Evolutionary conservation across 495 filamentous ascomycete genomes (phyloP), one percentile per base, ranked within the genome.

Genomic region (Diplogelasinospora grovesii): DNA sequence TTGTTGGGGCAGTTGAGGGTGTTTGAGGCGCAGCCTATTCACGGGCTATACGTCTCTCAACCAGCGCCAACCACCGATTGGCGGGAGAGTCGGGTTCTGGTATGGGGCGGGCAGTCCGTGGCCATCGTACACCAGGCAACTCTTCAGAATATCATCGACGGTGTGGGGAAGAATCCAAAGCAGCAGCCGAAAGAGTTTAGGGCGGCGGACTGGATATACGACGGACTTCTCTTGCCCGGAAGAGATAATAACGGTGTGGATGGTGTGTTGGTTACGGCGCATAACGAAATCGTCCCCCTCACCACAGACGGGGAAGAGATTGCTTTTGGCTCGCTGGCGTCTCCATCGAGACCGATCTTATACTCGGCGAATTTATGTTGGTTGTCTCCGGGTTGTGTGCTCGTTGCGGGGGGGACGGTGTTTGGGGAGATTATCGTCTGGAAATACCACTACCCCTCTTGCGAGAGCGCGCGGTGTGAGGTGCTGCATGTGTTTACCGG

Each of bases 391-490:
- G 72, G 69, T 27, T 63, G 65, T 27, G 56, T 95, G 23, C 68
- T 97, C 19, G 71, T 95, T 10, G 85, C 87, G 20, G 83, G 85
- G 2, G 92, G 92, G 1, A 96, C 93, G 0, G 88, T 86, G 0
- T 96, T 95, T 59, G 92, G 92, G 1, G 88, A 97, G 57, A 83
- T 96, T 20, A 67, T 95, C 9, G 73, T 95, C 3, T 97, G 89
- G 90, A 89, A 83, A 43, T 85, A 78, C 49, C 60, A 68, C 28
- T 48, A 71, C 5, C 35, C 44, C 8, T 20, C 27, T n/a, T n/a
- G n/a, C n/a, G n/a, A n/a, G n/a, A n/a, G n/a, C n/a, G n/a, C n/a
- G n/a, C 46, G 46, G 13, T 41, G 41, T 20, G 57, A 69, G 4
- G 69, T 86, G 13, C 78, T 92, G 29, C 77, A 77, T 39, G 78